Percentiles rank a stretch among this genome's conserved stretches.
These are phyloP conservation scores for Astragalus membranaceus DNA, from an alignment of 306 rosid species.

Conservation along the genomic window DNA sequence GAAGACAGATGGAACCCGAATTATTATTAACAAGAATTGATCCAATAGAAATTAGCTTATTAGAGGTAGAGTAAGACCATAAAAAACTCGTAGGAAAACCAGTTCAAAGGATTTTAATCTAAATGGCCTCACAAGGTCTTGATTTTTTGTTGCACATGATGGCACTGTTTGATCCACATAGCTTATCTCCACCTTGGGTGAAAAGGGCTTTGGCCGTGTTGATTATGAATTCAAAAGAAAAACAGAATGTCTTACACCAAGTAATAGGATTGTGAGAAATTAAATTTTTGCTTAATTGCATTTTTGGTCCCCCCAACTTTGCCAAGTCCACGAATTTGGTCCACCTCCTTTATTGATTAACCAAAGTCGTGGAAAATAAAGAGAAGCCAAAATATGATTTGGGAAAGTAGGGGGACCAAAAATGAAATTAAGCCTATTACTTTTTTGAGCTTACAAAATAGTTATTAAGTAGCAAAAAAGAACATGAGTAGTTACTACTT, in stretches of 20 bases:
- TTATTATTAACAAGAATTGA: background rate
- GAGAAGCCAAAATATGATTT: too few relatives aligned
- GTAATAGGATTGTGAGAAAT: background rate
- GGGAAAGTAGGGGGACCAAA: too few relatives aligned
- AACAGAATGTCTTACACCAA: background rate
- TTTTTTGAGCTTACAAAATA: background rate
- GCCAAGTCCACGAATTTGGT: too few relatives aligned
- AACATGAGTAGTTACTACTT: background rate
- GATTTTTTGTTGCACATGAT: background rate
- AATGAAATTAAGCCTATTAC: too few relatives aligned
- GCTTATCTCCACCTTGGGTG: background rate
- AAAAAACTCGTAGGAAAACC: background rate
- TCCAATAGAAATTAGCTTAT: background rate
- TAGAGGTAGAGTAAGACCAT: background rate
- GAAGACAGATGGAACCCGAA: background rate
- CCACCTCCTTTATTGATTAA: too few relatives aligned
- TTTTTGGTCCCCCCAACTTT: too few relatives aligned
- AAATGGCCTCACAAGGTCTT: background rate
- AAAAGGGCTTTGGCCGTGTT: background rate
- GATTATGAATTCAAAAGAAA: constrained; percentile 1
- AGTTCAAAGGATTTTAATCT: background rate
- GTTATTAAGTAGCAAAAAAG: background rate
- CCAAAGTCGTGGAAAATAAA: too few relatives aligned
- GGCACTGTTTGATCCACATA: background rate
- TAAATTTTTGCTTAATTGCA: background rate